A percentile compares a stretch with the other conserved stretches of the same genome.
phyloP scores from a whole-genome alignment of 108 stramenopile genomes.

The Epithemia pelagica region DNA sequence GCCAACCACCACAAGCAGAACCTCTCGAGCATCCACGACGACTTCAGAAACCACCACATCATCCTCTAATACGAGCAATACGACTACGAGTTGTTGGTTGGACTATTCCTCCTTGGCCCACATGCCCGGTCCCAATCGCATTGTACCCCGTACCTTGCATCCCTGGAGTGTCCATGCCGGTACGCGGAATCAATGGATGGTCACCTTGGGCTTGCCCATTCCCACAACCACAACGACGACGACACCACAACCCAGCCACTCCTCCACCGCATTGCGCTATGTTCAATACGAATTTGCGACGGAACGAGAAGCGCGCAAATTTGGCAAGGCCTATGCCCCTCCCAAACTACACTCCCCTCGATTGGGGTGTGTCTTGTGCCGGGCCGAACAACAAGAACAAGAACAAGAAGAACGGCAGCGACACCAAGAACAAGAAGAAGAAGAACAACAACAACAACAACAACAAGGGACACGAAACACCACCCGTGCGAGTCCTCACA shows the following conservation, averaged over 20 bases:
- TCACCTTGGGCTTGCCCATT: background rate
- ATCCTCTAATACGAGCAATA: background rate
- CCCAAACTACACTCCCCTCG: slow-evolving; percentile 33
- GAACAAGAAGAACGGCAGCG: background rate
- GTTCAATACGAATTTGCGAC: slow-evolving; percentile 28
- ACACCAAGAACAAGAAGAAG: too few species aligned
- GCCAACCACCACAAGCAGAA: too few species aligned
- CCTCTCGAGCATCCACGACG: too few species aligned
- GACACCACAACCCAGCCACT: background rate
- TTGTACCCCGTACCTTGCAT: background rate
- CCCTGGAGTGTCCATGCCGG: background rate
- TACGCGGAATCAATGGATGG: background rate
- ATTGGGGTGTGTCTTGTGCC: slow-evolving; percentile 8
- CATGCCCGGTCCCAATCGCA: background rate
- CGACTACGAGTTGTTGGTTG: background rate
- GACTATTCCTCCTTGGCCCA: background rate
- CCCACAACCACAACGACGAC: background rate
- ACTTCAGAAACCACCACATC: too few species aligned
- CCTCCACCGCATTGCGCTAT: slow-evolving; percentile 11
- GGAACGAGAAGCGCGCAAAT: slow-evolving; percentile 33
- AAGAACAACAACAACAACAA: too few species aligned
- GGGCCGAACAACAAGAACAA: slow-evolving; percentile 1
- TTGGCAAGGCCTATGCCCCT: slow-evolving; percentile 39
- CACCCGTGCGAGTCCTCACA: background rate
- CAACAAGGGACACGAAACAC: background rate